Percentiles rank a stretch among this genome's conserved stretches.
phyloP scores from a whole-genome alignment of 2,329 filamentous ascomycete genomes.

The Lasiodiplodia sp. region DNA sequence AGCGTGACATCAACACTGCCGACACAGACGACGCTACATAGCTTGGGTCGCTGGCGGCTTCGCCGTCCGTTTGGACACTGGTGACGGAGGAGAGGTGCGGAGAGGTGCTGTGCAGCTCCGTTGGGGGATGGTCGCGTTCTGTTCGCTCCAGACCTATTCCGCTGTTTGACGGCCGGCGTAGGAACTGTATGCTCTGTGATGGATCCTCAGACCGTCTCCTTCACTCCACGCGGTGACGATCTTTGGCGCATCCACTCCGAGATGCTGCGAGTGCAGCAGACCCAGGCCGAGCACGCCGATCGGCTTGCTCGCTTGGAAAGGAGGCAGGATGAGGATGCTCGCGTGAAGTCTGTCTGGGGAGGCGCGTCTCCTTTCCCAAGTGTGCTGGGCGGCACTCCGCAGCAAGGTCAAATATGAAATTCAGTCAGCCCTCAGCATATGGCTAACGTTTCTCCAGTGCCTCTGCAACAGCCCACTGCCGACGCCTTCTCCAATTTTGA shows the following conservation, averaged over 20 bases:
- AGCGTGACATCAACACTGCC: conserved; percentile 3
- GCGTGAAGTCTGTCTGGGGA: conserved; percentile 85
- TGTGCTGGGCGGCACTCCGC: conserved; percentile 79
- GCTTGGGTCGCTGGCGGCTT: conserved; percentile 33
- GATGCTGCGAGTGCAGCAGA: conserved; percentile 66
- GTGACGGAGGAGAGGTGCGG: conserved; percentile 35
- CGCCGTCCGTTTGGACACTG: conserved; percentile 36
- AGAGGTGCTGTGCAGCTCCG: conserved; percentile 25
- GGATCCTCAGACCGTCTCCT: conserved; percentile 68
- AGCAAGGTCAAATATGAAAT: conserved; percentile 70
- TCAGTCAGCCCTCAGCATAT: conserved; percentile 14
- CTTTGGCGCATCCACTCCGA: conserved; percentile 70
- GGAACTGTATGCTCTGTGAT: conserved; percentile 48
- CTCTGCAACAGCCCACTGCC: conserved; percentile 77
- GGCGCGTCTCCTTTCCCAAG: conserved; percentile 87
- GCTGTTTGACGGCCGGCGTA: conserved; percentile 12
- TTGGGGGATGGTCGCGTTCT: conserved; percentile 23
- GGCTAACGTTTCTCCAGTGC: conserved; percentile 63
- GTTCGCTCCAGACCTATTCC: conserved; percentile 9
- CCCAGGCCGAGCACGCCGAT: conserved; percentile 67
- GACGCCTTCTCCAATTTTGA: conserved; percentile 92
- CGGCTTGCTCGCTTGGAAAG: conserved; percentile 68
- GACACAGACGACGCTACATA: conserved; percentile 1
- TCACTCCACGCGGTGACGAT: conserved; percentile 67
- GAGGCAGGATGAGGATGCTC: conserved; percentile 67